Evolutionary conservation across 768 basidiomycete genomes (phyloP), one percentile per base, ranked within the genome.

Genomic region (Termitomyces sp.): DNA sequence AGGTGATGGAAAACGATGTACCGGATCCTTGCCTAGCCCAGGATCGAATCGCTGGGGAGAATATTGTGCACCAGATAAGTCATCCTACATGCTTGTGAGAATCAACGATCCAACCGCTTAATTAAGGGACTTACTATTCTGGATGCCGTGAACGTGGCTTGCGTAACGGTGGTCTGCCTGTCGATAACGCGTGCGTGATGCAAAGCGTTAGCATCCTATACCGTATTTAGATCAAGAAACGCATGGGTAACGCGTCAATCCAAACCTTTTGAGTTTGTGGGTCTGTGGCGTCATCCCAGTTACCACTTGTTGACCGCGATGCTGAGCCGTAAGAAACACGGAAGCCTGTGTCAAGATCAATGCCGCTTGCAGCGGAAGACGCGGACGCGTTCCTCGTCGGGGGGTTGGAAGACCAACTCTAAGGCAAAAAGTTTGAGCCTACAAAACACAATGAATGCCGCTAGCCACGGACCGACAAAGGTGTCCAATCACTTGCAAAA

Each of bases 301-400:
- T 73, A 31, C 78, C 82, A 59, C 78, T 80, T 15, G 77, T 69
- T 28, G 81, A 70, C 46, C 84, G 74, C 4, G 80, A 69, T n/a
- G 52, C 49, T 21, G 60, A 53, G 5, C 67, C 70, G 19, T 80
- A 65, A 56, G 71, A 76, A 21, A 75, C 63, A 49, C 79, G 81
- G 60, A 78, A 83, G 53, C 66, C 67, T 42, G 72, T 60, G 55
- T 85, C 84, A 14, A 68, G 63, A 55, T 86, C 85, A 14, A 73
- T 76, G 19, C 72, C 69, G 62, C 83, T 82, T 17, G 81, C 67
- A 19, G 74, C 78, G 5, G 85, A 86, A 38, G 86, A 86, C 38
- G 78, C 76, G 6, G 86, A 87, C 21, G 83, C 72, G 62, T 85
- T 86, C 60, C 83, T 78, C 4, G 83, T 78, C 30, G 73, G 69